These are phyloP conservation scores for Taphrina wiesneri DNA, from an alignment of 1,139 yeast genomes.

Conservation along the genomic window DNA sequence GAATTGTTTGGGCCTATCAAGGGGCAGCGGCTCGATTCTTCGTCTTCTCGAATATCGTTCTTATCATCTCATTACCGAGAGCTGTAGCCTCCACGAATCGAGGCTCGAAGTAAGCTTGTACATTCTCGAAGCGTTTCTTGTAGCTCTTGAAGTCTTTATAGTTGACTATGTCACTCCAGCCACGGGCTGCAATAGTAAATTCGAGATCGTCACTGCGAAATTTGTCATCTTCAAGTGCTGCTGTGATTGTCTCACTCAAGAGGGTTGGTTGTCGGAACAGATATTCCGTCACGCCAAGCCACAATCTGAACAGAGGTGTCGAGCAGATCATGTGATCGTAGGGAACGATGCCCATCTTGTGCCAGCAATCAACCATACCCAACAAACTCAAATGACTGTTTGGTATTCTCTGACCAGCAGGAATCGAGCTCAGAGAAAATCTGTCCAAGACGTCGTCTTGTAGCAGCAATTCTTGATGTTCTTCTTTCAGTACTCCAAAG, in stretches of 20 bases:
- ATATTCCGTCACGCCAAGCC: slow-evolving; percentile 91
- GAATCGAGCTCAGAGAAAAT: slow-evolving; percentile 73
- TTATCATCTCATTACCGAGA: slow-evolving; percentile 94
- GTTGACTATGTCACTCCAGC: slow-evolving; percentile 79
- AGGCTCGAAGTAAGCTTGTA: slow-evolving; percentile 78
- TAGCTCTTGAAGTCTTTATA: slow-evolving; percentile 76
- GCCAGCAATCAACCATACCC: slow-evolving; percentile 95
- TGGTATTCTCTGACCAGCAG: slow-evolving; percentile 71
- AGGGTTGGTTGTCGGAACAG: slow-evolving; percentile 80
- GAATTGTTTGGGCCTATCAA: neutral
- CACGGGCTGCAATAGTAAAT: slow-evolving; percentile 48
- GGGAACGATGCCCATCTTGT: slow-evolving; percentile 77
- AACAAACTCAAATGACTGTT: slow-evolving; percentile 85
- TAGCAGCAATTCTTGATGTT: slow-evolving; percentile 59
- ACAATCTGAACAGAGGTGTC: slow-evolving; percentile 87
- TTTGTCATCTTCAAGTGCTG: slow-evolving; percentile 63
- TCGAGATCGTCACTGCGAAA: slow-evolving; percentile 86
- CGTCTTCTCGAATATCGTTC: slow-evolving; percentile 55
- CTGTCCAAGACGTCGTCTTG: slow-evolving; percentile 79
- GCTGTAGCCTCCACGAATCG: slow-evolving; percentile 86
- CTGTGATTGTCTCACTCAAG: slow-evolving; percentile 73
- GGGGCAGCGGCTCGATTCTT: neutral
- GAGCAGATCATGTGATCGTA: slow-evolving; percentile 97
- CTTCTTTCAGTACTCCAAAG: slow-evolving; percentile 55
- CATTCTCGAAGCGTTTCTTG: slow-evolving; percentile 67